Percentiles rank a stretch among this genome's conserved stretches.
Conservation (phyloP, 2,329 filamentous ascomycete species). For the Coniella lustricola region DNA sequence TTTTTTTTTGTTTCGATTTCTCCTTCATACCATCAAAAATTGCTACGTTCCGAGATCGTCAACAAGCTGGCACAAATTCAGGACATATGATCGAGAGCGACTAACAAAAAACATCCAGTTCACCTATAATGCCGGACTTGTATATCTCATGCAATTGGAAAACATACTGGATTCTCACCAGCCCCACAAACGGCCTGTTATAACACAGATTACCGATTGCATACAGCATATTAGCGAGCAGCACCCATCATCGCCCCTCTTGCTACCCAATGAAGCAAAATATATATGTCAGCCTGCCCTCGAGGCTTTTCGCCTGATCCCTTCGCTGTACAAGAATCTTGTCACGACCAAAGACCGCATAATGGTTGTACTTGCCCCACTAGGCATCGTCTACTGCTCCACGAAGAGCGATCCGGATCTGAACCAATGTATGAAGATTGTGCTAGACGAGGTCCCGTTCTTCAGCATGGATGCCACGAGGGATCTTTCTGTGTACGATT, state of each 20-base stretch:
- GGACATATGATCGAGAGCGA: too few species aligned
- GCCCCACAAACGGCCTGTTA: slow-evolving; percentile 5
- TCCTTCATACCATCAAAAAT: not conserved
- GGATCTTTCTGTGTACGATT: slow-evolving; percentile 11
- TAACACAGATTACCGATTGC: not conserved
- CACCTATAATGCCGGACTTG: slow-evolving; percentile 15
- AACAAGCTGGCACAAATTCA: too few species aligned
- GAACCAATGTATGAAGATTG: slow-evolving; percentile 13
- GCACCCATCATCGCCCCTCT: slow-evolving; percentile 3
- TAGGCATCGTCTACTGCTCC: slow-evolving; percentile 16
- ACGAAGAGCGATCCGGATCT: slow-evolving; percentile 8
- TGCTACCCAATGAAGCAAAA: slow-evolving; percentile 10
- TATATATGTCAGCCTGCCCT: slow-evolving; percentile 15
- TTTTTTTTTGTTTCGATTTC: not conserved
- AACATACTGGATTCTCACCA: slow-evolving; percentile 10
- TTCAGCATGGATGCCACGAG: slow-evolving; percentile 4
- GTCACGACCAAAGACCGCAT: slow-evolving; percentile 14
- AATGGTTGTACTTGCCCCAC: slow-evolving; percentile 15
- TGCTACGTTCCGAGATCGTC: too few species aligned
- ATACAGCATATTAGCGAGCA: not conserved
- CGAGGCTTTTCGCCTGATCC: slow-evolving; percentile 16
- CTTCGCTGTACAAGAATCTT: slow-evolving; percentile 16
- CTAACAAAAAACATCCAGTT: not conserved
- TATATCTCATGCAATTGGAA: slow-evolving; percentile 15
- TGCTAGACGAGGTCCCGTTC: slow-evolving; percentile 15